Base-by-base conservation (phyloP, 2,329 filamentous ascomycete species). In the Aspergillus ruber region DNA sequence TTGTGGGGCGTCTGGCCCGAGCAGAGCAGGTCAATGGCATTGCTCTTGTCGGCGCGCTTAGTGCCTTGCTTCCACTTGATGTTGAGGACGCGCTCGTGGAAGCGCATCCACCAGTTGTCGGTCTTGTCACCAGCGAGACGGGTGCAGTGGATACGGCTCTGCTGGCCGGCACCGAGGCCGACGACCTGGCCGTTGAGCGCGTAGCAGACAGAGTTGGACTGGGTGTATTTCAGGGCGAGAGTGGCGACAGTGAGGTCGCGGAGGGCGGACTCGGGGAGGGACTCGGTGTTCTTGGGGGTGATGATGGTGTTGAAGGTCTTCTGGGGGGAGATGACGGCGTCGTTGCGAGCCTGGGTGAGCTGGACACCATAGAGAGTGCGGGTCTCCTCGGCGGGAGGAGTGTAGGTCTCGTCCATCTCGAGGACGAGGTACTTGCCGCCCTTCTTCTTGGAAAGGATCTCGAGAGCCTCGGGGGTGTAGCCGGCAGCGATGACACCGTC, bases 31-130 rank as follows among this genome's bases (percentile, higher is more conserved):
- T 97, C 93, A 64, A 97, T 96, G 56, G 90, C 91, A 69, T 98
- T 98, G 77, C 87, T 94, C 82, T 97, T 98, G 70, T 96, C 91
- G 42, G 93, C 81, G 49, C 93, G 84, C 83, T 97, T 97, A 65
- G 87, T 89, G 61, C 93, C 91, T 76, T 93, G 91, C 81, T 95
- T 96, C 88, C 90, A 98, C 76, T 91, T 88, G 68, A 98, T 85
- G 64, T 76, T 79, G 43, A 97, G 79, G 10, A 93, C 88, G 45
- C 88, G 85, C 59, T 88, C 85, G 76, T 96, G 88, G 83, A 97
- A 97, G 63, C 93, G 87, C 79, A 98, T 86, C 93, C 91, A 98
- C 91, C 91, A 97, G 79, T 95, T 96, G 73, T 98, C 93, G 43
- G 90, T 89, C 79, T 98, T 98, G 77, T 97, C 91, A 51, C 93